phyloP scores from a whole-genome alignment of 1,284 basidiomycete species.

The Ceratorhiza oryzae-sativae region DNA sequence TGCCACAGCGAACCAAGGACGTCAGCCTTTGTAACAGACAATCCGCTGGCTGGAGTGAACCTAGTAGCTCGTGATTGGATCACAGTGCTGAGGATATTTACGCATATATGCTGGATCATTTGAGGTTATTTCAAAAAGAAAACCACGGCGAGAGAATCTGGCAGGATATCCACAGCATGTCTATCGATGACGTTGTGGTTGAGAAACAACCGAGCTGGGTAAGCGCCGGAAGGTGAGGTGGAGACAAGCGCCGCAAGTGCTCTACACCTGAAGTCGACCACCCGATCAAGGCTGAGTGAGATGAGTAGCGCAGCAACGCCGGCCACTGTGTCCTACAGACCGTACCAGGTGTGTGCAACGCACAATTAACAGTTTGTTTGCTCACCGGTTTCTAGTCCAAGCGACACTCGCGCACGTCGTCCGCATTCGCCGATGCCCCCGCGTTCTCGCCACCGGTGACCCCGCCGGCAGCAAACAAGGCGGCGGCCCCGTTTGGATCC shows the following conservation, averaged over 20 bases:
- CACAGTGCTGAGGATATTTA: neutral
- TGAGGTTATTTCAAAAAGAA: neutral
- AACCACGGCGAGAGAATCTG: neutral
- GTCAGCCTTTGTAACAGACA: neutral
- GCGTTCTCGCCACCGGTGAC: constrained; percentile 34
- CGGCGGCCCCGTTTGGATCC: constrained; percentile 46
- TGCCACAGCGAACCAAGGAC: neutral
- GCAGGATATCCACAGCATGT: neutral
- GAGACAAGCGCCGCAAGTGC: no score
- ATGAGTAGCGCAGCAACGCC: constrained; percentile 32
- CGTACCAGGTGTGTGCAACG: constrained; percentile 33
- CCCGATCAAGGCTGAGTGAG: neutral
- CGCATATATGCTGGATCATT: neutral
- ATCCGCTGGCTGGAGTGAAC: no score
- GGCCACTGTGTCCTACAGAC: constrained; percentile 38
- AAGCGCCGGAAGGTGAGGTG: constrained; percentile 18
- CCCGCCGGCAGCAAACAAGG: constrained; percentile 22
- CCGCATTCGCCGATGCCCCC: constrained; percentile 49
- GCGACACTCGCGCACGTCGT: constrained; percentile 67
- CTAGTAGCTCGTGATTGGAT: no score
- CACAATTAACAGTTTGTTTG: neutral
- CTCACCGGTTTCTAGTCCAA: constrained; percentile 60
- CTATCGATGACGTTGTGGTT: neutral
- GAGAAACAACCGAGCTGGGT: neutral
- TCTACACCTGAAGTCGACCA: neutral